These are phyloP conservation scores for Lipomyces sp. DNA, from an alignment of 805 yeast species.

Conservation along the genomic window DNA sequence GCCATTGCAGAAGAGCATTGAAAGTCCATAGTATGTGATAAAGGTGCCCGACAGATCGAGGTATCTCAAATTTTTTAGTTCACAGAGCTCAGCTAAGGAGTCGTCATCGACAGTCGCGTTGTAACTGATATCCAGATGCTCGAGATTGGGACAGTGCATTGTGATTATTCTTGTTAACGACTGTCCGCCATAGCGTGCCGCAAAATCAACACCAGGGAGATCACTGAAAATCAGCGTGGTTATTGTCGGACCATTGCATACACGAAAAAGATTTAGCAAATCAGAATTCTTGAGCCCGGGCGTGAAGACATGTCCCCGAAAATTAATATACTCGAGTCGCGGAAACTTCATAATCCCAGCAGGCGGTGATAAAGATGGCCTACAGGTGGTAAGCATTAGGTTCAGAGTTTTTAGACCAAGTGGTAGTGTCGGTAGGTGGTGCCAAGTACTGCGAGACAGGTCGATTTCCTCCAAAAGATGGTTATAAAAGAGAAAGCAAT, in stretches of 20 bases:
- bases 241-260: not conserved
- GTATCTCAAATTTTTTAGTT: not conserved
- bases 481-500: not conserved
- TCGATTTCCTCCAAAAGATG: not conserved
- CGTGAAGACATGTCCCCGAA: not conserved
- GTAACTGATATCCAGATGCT: not conserved
- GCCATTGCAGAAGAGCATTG: not conserved
- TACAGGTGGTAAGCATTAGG: not conserved
- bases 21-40: not conserved
- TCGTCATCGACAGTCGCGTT: constrained; percentile 1
- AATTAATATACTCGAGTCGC: constrained; percentile 1
- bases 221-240: not conserved
- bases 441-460: constrained; percentile 1
- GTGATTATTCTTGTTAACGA: not conserved
- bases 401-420: not conserved
- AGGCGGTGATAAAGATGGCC: not conserved
- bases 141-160: not conserved
- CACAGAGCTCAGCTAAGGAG: not conserved
- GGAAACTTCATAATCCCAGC: not conserved
- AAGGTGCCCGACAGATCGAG: not conserved
- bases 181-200: not conserved
- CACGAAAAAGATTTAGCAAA: not conserved
- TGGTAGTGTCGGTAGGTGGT: not conserved
- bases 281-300: constrained; percentile 3
- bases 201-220: not conserved